These are phyloP conservation scores for Helotiales sp. DNA, from an alignment of 2,329 filamentous ascomycete species.

Conservation along the genomic window DNA sequence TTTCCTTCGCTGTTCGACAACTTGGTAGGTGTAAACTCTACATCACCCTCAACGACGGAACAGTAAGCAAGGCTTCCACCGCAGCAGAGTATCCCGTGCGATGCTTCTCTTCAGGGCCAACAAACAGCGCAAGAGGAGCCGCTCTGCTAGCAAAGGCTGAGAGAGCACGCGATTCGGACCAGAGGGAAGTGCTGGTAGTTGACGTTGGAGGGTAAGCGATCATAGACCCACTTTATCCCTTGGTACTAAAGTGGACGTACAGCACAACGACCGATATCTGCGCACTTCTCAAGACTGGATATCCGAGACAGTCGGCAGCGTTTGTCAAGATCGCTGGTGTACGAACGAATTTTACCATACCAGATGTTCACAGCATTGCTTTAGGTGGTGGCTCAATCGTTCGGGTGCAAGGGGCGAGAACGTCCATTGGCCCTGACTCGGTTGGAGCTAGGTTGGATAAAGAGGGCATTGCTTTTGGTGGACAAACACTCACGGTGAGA, in stretches of 20 bases:
- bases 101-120: conserved; percentile 63
- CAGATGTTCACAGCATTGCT: conserved; percentile 56
- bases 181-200: conserved; percentile 41
- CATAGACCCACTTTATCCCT: background rate
- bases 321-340: conserved; percentile 60
- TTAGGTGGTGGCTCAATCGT: conserved; percentile 55
- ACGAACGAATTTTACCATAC: conserved; percentile 58
- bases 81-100: conserved; percentile 58
- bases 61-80: conserved; percentile 52
- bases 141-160: conserved; percentile 50
- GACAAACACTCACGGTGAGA: conserved; percentile 48
- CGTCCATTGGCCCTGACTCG: conserved; percentile 55
- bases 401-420: conserved; percentile 44
- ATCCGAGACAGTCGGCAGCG: conserved; percentile 58
- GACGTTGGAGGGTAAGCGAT: conserved; percentile 51
- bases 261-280: conserved; percentile 62
- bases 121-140: conserved; percentile 63
- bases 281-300: conserved; percentile 56
- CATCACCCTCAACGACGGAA: conserved; percentile 65
- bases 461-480: conserved; percentile 54
- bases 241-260: conserved; percentile 7
- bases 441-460: conserved; percentile 52
- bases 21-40: conserved; percentile 50
- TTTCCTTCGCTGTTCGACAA: conserved; percentile 50
- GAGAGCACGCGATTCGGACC: conserved; percentile 16